Percentiles rank a stretch among this genome's conserved stretches.
Evolutionary conservation across 257 asterid species (phyloP).

Genomic region (Lycium ferocissimum): DNA sequence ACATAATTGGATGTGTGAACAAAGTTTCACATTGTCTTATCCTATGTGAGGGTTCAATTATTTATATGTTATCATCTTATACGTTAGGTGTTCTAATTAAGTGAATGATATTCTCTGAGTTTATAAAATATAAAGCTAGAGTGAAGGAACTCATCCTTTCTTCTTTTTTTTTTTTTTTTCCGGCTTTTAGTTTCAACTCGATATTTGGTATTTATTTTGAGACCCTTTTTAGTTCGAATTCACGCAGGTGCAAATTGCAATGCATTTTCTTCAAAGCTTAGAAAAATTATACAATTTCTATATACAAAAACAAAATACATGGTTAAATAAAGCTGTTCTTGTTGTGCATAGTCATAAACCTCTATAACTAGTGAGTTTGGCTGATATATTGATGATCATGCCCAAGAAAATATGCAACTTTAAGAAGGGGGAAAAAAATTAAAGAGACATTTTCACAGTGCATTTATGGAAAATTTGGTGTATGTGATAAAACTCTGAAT

Average conservation of each 20-base stretch:
- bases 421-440: neutral
- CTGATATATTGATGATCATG: neutral
- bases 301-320: too few species aligned
- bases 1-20: neutral
- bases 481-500: neutral
- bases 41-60: neutral
- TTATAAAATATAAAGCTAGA: neutral
- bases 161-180: too few species aligned
- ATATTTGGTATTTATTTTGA: neutral
- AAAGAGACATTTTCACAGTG: constrained; percentile 21
- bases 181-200: too few species aligned
- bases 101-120: neutral
- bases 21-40: too few species aligned
- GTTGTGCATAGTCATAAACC: neutral
- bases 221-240: too few species aligned
- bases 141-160: neutral
- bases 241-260: neutral
- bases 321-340: neutral
- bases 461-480: constrained; percentile 32
- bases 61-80: neutral
- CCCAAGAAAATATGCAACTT: neutral
- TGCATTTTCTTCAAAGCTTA: neutral
- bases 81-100: neutral
- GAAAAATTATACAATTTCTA: neutral
- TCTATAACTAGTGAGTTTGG: neutral